Evolutionary conservation across 495 filamentous ascomycete species (phyloP).

Genomic region (Lindgomyces ingoldianus): DNA sequence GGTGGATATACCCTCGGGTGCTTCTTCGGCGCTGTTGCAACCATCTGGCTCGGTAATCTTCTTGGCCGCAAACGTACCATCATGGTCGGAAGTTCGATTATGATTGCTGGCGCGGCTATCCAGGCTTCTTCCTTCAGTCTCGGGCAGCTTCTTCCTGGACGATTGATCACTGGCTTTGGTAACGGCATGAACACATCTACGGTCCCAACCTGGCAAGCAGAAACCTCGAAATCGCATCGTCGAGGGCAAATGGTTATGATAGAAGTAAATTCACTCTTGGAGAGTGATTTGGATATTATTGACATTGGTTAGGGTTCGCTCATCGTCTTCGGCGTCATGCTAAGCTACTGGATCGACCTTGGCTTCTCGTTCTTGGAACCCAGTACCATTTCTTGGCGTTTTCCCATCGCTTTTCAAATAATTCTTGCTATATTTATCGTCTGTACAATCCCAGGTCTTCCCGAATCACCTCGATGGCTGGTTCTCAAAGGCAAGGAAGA

Average conservation of each 20-base stretch:
- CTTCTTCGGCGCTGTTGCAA: conserved; percentile 68
- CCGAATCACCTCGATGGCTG: conserved; percentile 46
- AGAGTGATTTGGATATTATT: conserved; percentile 10
- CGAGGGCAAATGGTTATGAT: conserved; percentile 48
- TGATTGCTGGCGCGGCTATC: conserved; percentile 68
- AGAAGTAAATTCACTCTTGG: conserved; percentile 38
- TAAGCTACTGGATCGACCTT: conserved; percentile 45
- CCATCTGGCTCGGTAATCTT: conserved; percentile 69
- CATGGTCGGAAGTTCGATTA: conserved; percentile 68
- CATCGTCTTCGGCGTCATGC: conserved; percentile 40
- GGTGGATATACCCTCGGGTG: conserved; percentile 74
- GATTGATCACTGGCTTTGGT: conserved; percentile 68
- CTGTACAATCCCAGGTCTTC: conserved; percentile 44
- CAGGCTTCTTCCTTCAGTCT: conserved; percentile 64
- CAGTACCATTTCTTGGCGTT: conserved; percentile 49
- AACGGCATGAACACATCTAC: conserved; percentile 60
- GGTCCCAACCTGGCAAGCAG: conserved; percentile 44
- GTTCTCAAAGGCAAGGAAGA: conserved; percentile 68
- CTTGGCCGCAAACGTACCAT: conserved; percentile 72
- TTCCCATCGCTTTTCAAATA: conserved; percentile 52
- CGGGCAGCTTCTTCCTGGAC: conserved; percentile 64
- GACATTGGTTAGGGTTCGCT: conserved; percentile 19
- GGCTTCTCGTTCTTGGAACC: conserved; percentile 53
- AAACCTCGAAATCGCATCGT: conserved; percentile 43
- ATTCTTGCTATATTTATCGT: conserved; percentile 46